Conservation (phyloP, 805 yeast species). For the Candida mattraensis region DNA sequence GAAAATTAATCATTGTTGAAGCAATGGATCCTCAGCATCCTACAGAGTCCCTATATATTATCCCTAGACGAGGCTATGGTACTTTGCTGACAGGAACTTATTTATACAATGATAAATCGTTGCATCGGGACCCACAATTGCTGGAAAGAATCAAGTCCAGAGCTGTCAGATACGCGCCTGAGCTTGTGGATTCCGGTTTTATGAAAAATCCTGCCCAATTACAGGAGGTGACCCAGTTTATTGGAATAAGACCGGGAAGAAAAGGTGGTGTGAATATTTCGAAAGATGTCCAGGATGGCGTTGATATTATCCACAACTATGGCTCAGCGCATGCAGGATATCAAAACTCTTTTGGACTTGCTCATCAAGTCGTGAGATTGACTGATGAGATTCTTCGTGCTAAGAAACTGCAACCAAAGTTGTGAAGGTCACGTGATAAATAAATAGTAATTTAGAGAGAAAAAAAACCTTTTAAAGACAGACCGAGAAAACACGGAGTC, state of each 20-base stretch:
- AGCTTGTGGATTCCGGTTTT: conserved; percentile 34
- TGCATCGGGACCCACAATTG: conserved; percentile 45
- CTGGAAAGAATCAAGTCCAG: conserved; percentile 44
- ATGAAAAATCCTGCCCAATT: conserved; percentile 40
- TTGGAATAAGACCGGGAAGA: conserved; percentile 73
- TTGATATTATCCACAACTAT: conserved; percentile 55
- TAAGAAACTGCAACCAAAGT: too few species aligned
- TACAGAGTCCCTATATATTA: conserved; percentile 51
- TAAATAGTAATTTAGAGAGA: too few species aligned
- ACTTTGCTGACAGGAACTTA: conserved; percentile 57
- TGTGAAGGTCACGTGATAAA: too few species aligned
- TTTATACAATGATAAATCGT: conserved; percentile 22
- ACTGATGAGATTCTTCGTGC: neutral
- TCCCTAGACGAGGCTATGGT: conserved; percentile 71
- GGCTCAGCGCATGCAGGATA: conserved; percentile 80
- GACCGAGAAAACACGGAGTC: too few species aligned
- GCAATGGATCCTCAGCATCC: conserved; percentile 33
- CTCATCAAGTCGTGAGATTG: conserved; percentile 22
- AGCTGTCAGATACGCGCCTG: conserved; percentile 51
- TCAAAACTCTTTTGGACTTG: conserved; percentile 42
- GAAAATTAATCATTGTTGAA: conserved; percentile 36
- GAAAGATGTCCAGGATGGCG: conserved; percentile 26
- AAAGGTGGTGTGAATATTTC: conserved; percentile 54
- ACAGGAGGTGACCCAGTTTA: conserved; percentile 55
- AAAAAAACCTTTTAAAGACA: too few species aligned